phyloP scores from a whole-genome alignment of 352 stramenopile genomes.

The Phytophthora capsici region DNA sequence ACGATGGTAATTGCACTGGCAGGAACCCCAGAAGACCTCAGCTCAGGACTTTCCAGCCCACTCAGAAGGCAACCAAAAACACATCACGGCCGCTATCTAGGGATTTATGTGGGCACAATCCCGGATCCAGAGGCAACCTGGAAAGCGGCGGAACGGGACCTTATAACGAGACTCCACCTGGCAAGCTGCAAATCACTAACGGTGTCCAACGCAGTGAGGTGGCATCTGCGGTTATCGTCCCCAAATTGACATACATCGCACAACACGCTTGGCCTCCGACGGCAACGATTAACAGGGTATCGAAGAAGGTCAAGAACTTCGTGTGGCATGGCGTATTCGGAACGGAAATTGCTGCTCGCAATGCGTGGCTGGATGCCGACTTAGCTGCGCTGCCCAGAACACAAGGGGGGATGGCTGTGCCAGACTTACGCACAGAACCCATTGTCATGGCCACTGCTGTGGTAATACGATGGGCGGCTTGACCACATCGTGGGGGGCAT shows the following conservation, averaged over 20 bases:
- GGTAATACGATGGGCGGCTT: not conserved
- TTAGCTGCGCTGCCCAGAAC: not conserved
- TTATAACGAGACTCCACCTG: not conserved
- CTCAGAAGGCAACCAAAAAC: no score
- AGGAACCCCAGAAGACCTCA: not conserved
- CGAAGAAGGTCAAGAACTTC: not conserved
- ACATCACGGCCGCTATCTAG: constrained; percentile 2
- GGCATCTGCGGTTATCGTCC: not conserved
- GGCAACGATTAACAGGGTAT: not conserved
- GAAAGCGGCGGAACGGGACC: not conserved
- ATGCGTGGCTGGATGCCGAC: constrained; percentile 2
- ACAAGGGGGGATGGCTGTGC: not conserved
- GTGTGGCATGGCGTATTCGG: not conserved
- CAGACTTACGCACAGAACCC: not conserved
- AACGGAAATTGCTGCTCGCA: not conserved
- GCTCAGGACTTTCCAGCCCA: not conserved
- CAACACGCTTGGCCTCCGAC: not conserved
- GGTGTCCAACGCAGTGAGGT: constrained; percentile 4
- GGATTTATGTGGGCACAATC: not conserved
- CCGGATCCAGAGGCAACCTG: not conserved
- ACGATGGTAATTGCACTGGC: constrained; percentile 4
- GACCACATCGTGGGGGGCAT: not conserved
- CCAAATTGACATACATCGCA: constrained; percentile 1
- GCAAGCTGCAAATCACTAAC: constrained; percentile 3
- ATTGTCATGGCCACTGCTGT: not conserved